phyloP scores from a whole-genome alignment of 257 asterid genomes.

The Parsonsia alboflavescens region DNA sequence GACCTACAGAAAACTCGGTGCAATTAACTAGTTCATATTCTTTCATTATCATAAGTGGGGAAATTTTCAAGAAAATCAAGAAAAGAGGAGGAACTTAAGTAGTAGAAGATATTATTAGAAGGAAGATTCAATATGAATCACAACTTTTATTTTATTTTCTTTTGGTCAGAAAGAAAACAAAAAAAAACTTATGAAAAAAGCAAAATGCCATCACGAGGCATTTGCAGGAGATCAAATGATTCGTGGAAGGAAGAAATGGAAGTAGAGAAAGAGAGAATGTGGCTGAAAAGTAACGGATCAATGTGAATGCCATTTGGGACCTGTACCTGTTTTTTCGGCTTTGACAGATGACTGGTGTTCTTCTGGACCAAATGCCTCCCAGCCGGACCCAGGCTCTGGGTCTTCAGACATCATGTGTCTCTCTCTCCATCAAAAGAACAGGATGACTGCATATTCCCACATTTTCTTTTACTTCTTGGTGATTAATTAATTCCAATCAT shows the following conservation, averaged over 20 bases:
- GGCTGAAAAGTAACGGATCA: neutral
- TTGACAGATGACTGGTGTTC: neutral
- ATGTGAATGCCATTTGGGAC: conserved; percentile 6
- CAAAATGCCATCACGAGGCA: conserved; percentile 2
- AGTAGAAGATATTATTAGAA: neutral
- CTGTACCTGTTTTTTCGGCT: neutral
- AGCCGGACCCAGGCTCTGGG: neutral
- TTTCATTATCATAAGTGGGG: conserved; percentile 1
- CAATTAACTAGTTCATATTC: neutral
- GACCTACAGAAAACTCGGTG: neutral
- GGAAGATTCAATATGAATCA: conserved; percentile 4
- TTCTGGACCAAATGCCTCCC: conserved; percentile 1
- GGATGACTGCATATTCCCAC: neutral
- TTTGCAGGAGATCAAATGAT: neutral
- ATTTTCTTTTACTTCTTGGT: no score
- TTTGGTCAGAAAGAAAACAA: neutral
- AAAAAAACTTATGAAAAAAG: no score
- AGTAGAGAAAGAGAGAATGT: neutral
- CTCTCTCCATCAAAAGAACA: no score
- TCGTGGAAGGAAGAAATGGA: neutral
- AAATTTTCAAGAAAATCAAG: neutral
- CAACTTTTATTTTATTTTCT: conserved; percentile 7
- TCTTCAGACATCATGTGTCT: neutral
- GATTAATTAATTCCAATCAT: no score
- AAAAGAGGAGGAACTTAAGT: neutral